Evolutionary conservation across 768 basidiomycete genomes (phyloP), one percentile per base, ranked within the genome.

Genomic region (Udeniomyces megalosporus): DNA sequence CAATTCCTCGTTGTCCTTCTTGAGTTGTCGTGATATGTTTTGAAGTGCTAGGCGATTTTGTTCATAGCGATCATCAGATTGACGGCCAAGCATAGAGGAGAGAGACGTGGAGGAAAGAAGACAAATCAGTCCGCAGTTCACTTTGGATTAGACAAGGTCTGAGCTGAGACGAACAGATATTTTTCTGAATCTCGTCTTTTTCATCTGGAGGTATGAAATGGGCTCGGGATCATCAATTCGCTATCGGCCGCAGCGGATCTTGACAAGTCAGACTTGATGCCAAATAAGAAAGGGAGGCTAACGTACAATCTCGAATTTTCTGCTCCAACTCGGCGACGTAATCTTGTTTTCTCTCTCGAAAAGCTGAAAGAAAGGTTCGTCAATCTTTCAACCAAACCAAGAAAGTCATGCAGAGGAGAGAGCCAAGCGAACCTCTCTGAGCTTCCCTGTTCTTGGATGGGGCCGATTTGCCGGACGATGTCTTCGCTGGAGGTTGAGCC

Each of bases 271-370:
- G 29, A 2, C 4, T n/a, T 12, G 5, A 14, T 15, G 22, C 6
- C 34, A 26, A 38, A 17, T 29, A 29, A 59, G n/a, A 17, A 8
- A 45, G 14, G 3, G 22, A 29, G 6, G 7, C 14, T 26, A n/a
- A 51, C 62, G 17, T 31, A 65, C 63, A 65, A 22, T 65, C 58
- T 31, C 46, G 50, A n/a, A 67, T 61, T 47, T 66, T 66, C 15
- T 58, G 62, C 52, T 69, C 68, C 4, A 69, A 47, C 51, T 69
- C 68, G 34, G 60, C 59, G n/a, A 69, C 64, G 45, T 69, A 67
- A 35, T 69, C 65, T 34, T 68, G 64, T 53, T 67, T 69, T 10
- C 68, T 53, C 50, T 69, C 68, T 28, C 68, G 47, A 51, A 67
- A 69, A 3, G 68, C 68, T 60, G 53, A 56, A 42, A 32, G 26